Base-by-base conservation (phyloP, 345 rosid genomes). In the Sisymbrium irio region DNA sequence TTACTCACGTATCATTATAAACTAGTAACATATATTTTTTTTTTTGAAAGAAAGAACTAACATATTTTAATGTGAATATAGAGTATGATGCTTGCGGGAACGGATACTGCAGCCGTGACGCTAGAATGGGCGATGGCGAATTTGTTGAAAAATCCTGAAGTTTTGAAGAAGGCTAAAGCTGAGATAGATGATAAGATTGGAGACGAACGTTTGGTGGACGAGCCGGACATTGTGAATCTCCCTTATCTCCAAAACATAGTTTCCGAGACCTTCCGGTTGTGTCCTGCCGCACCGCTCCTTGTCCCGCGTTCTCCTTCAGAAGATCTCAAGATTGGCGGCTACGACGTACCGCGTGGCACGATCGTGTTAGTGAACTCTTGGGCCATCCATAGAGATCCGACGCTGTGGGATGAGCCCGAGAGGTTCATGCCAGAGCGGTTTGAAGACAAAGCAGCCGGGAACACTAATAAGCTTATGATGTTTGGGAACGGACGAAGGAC, bases 311-410 rank as follows among this genome's bases (percentile, higher is more conserved):
- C 47, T 53, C 49, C 74, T 39, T 40, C 75, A 2, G 79, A 67
- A 57, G 75, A 75, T 37, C 18, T 67, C 42, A 62, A 60, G 50
- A 68, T 75, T 4, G 84, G 82, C 0, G 89, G 83, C 10, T 86
- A 81, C 32, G 57, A 81, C 4, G 42, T 88, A 2, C 84, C 88
- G 5, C 67, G 73, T 14, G 79, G 75, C 62, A 80, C 89, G n/a
- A 82, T 77, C 3, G 69, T 89, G 3, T 41, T 86, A 17, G 81
- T 81, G 9, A 87, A 87, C 49, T 67, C 79, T 3, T 89, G 89
- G 91, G 81, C 87, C 37, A 83, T 89, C 13, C 93, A 86, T 2
- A 75, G 88, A 63, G 91, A 90, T 50, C 84, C 88, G 0, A 35
- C 7, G 9, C 0, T 74, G 0, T 86, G 91, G 91, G 80, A 86